A percentile compares a stretch with the other conserved stretches of the same genome.
These are phyloP conservation scores for Syzygium oleosum DNA, from an alignment of 345 rosid species.

Conservation along the genomic window DNA sequence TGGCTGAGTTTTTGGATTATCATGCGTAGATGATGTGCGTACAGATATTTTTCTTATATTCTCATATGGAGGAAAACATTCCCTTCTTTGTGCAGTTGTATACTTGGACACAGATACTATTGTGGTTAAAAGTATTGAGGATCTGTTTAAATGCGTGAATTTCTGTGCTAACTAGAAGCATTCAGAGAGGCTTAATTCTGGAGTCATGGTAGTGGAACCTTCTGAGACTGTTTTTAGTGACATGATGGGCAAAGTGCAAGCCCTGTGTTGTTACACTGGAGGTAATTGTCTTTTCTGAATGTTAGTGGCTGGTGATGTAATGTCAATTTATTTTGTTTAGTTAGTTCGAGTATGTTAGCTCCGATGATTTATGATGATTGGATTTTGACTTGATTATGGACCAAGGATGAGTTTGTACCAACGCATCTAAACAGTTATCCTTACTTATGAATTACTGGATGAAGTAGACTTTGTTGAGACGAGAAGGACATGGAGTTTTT, in stretches of 20 bases:
- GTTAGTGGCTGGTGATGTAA: neutral
- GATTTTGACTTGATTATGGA: neutral
- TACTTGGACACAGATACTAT: slow-evolving; percentile 97
- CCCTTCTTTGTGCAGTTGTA: slow-evolving; percentile 48
- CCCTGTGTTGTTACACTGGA: slow-evolving; percentile 81
- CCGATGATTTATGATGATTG: neutral
- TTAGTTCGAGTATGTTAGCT: neutral
- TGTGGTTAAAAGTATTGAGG: slow-evolving; percentile 87
- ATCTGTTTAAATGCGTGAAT: slow-evolving; percentile 66
- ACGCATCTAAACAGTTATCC: neutral
- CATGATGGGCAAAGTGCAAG: slow-evolving; percentile 82
- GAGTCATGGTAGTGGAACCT: slow-evolving; percentile 99
- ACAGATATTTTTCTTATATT: neutral
- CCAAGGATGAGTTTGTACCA: neutral
- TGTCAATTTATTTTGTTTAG: neutral
- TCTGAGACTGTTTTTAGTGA: slow-evolving; percentile 60
- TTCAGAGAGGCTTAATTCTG: slow-evolving; percentile 92
- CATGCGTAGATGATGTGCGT: neutral
- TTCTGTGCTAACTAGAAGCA: slow-evolving; percentile 96
- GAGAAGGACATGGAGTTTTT: neutral
- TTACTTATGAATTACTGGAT: neutral
- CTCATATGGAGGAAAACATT: neutral
- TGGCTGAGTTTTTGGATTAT: neutral
- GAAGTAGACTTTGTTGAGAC: neutral
- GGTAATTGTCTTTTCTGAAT: slow-evolving; percentile 20